Evolutionary conservation across 2,329 filamentous ascomycete species (phyloP).

Genomic region (Diaporthe sp.): DNA sequence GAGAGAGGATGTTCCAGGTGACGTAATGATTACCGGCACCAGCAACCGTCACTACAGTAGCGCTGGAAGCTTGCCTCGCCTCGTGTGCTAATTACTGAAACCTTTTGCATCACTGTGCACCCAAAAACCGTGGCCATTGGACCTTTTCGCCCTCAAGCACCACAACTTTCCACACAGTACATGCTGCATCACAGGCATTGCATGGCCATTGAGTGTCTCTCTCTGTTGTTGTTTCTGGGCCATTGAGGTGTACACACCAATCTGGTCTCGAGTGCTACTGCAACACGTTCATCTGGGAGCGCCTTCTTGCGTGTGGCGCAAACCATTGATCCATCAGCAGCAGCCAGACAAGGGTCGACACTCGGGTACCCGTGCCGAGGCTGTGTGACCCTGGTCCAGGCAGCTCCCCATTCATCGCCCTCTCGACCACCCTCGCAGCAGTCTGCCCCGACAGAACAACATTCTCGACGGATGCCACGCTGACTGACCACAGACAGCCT

Average conservation of each 20-base stretch:
- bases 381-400: background rate
- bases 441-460: background rate
- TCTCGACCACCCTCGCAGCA: no score
- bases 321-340: background rate
- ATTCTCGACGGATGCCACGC: no score
- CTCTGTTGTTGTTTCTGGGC: background rate
- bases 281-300: background rate
- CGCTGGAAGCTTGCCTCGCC: background rate
- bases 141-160: background rate
- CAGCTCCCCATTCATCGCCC: background rate
- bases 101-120: background rate
- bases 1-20: no score
- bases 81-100: no score
- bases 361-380: background rate
- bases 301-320: background rate
- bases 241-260: background rate
- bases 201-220: no score
- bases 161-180: background rate
- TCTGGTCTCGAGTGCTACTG: background rate
- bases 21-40: slow-evolving; percentile 1
- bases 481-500: background rate
- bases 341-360: background rate
- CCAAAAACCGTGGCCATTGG: background rate
- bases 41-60: background rate
- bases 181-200: background rate